Percentiles rank a stretch among this genome's conserved stretches.
Conservation (phyloP, 495 filamentous ascomycete species). For the Penicillium psychrofluorescens region DNA sequence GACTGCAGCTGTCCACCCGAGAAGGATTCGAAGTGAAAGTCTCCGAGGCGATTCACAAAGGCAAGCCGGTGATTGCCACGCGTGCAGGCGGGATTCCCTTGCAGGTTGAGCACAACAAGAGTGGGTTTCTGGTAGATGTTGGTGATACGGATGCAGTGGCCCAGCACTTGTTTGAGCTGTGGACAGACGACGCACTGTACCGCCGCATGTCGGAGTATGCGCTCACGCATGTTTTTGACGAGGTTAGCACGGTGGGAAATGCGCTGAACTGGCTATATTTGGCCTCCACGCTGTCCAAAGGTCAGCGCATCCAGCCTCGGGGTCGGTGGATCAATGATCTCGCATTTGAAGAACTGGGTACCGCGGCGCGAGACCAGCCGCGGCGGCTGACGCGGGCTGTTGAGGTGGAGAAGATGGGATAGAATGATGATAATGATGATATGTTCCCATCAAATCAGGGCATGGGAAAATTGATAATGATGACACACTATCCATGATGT, state of each 20-base stretch:
- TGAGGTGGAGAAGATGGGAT: conserved; percentile 25
- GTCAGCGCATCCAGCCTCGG: conserved; percentile 40
- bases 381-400: conserved; percentile 45
- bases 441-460: no score
- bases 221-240: conserved; percentile 61
- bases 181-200: conserved; percentile 58
- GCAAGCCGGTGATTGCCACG: conserved; percentile 74
- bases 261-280: conserved; percentile 73
- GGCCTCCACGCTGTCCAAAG: conserved; percentile 52
- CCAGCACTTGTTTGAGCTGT: conserved; percentile 59
- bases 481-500: no score
- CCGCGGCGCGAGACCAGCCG: background rate
- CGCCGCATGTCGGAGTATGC: conserved; percentile 63
- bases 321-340: conserved; percentile 71
- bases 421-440: background rate
- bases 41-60: conserved; percentile 79
- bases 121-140: conserved; percentile 70
- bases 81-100: conserved; percentile 75
- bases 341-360: conserved; percentile 61
- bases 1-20: conserved; percentile 71
- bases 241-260: conserved; percentile 79
- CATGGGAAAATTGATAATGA: no score
- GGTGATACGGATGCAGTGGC: conserved; percentile 70
- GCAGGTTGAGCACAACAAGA: conserved; percentile 66
- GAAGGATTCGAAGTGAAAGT: conserved; percentile 92